Conservation (phyloP, 2,329 filamentous ascomycete species). For the Graphium sp. region DNA sequence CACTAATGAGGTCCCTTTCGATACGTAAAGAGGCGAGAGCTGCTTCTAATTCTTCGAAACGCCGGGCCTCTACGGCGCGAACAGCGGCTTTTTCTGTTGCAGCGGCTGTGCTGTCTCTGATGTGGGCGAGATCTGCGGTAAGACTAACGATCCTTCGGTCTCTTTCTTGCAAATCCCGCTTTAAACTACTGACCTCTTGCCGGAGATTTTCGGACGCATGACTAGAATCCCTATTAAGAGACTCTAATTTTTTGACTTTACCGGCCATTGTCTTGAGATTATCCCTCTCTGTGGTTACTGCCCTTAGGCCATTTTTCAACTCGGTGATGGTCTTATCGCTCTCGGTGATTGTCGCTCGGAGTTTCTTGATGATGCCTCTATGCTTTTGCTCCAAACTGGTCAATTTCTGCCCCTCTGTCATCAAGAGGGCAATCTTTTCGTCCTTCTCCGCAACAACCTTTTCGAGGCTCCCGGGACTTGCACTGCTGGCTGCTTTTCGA, state of each 20-base stretch:
- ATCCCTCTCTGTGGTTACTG: conserved; percentile 4
- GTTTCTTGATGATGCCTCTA: conserved; percentile 64
- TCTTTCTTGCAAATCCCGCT: too few species aligned
- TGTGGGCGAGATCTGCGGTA: too few species aligned
- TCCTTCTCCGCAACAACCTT: conserved; percentile 80
- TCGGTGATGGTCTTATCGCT: conserved; percentile 48
- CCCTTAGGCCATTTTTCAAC: conserved; percentile 24
- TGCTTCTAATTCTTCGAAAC: conserved; percentile 34
- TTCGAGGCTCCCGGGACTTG: conserved; percentile 48
- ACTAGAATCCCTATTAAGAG: too few species aligned
- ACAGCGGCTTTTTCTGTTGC: too few species aligned
- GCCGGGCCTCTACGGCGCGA: conserved; percentile 38
- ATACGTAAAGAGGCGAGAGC: conserved; percentile 49
- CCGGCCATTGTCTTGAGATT: not conserved
- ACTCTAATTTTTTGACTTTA: too few species aligned
- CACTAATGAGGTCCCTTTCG: conserved; percentile 60
- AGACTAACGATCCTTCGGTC: too few species aligned
- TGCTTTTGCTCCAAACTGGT: conserved; percentile 78
- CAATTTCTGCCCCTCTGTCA: conserved; percentile 84
- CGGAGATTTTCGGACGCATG: too few species aligned
- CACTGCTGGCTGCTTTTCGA: conserved; percentile 45
- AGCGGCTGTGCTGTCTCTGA: too few species aligned
- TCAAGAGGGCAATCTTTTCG: conserved; percentile 71
- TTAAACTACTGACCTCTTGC: too few species aligned
- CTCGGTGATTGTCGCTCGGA: conserved; percentile 49